phyloP scores from a whole-genome alignment of 2,329 filamentous ascomycete genomes.

The Lachnellula occidentalis region DNA sequence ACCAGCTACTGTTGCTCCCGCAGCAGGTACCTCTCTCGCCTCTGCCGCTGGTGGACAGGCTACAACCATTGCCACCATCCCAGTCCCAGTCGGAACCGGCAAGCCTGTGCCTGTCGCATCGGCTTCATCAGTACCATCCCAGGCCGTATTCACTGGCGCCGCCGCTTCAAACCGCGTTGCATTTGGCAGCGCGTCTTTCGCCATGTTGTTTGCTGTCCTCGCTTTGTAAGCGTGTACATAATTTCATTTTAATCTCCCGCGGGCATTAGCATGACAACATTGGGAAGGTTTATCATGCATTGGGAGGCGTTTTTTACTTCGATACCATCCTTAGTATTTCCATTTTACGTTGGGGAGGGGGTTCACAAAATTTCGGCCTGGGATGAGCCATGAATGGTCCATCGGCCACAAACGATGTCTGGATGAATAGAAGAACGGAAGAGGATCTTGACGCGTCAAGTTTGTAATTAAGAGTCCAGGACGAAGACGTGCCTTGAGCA shows the following conservation, averaged over 20 bases:
- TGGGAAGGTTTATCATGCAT: background rate
- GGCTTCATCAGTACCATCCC: slow-evolving; percentile 32
- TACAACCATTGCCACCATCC: slow-evolving; percentile 16
- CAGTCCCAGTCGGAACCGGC: slow-evolving; percentile 22
- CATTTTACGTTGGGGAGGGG: background rate
- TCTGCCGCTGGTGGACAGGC: slow-evolving; percentile 9
- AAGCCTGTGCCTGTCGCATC: slow-evolving; percentile 21
- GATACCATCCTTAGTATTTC: slow-evolving; percentile 1
- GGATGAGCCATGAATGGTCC: background rate
- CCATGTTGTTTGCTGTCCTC: slow-evolving; percentile 23
- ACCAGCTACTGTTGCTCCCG: slow-evolving; percentile 17
- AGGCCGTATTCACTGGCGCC: slow-evolving; percentile 32
- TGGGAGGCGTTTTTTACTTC: slow-evolving; percentile 1
- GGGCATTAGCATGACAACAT: background rate
- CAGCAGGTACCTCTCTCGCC: slow-evolving; percentile 21
- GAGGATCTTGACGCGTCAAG: background rate
- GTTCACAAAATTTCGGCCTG: background rate
- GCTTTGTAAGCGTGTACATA: slow-evolving; percentile 17
- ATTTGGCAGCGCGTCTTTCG: slow-evolving; percentile 22
- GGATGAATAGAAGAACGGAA: background rate
- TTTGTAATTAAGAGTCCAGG: background rate
- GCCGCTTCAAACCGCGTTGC: slow-evolving; percentile 21
- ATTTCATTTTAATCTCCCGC: background rate
- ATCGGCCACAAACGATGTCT: no score
- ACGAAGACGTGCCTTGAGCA: background rate